Evolutionary conservation across 2,329 filamentous ascomycete species (phyloP).

Genomic region (Aureobasidium vineae): DNA sequence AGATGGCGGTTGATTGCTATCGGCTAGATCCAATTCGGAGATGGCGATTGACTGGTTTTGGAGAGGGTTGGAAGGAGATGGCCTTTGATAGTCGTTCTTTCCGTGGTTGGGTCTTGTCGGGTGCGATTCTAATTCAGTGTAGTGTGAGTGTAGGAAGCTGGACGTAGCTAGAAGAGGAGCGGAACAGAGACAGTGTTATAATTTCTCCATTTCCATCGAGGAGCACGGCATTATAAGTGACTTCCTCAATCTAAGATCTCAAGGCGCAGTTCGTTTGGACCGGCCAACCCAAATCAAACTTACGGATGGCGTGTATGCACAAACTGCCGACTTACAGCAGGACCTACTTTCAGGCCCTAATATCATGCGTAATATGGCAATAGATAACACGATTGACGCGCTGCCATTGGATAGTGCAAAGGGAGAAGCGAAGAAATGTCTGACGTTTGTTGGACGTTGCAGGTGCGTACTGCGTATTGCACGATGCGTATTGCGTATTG

Average conservation of each 20-base stretch:
- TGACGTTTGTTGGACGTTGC: not conserved
- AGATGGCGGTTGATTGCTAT: no score
- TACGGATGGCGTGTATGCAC: no score
- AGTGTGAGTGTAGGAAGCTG: not conserved
- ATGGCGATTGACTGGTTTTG: no score
- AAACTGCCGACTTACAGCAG: no score
- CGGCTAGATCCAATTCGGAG: no score
- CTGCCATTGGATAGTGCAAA: not conserved
- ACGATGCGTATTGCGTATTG: not conserved
- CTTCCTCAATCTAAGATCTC: not conserved
- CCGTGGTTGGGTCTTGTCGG: not conserved
- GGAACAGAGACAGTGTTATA: no score
- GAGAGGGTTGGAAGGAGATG: no score
- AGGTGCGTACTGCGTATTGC: constrained; percentile 6
- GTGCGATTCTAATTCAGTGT: not conserved
- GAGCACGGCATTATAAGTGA: not conserved
- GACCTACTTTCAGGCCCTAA: not conserved
- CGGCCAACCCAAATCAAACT: not conserved
- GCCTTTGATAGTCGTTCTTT: not conserved
- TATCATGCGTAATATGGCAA: not conserved
- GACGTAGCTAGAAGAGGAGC: no score
- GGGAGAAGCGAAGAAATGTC: not conserved
- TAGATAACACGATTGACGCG: not conserved
- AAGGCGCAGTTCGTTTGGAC: not conserved
- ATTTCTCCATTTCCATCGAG: not conserved